A percentile compares a stretch with the other conserved stretches of the same genome.
These are phyloP conservation scores for Amanita jacksonii DNA, from an alignment of 768 basidiomycete species.

Conservation along the genomic window DNA sequence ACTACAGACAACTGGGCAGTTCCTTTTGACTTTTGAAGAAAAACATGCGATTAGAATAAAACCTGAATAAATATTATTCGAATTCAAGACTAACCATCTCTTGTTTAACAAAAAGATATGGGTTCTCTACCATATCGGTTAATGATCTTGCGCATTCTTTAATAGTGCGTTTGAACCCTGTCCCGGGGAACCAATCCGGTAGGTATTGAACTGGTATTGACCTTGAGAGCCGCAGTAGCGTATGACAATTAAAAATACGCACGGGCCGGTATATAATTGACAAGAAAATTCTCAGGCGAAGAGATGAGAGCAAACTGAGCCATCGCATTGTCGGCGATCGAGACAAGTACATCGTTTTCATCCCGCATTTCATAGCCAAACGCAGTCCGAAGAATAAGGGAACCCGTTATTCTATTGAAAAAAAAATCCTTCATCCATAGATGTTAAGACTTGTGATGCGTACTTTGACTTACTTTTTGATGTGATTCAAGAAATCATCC, in stretches of 20 bases:
- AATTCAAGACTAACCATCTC: slow-evolving; percentile 18
- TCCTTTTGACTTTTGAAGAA: slow-evolving; percentile 11
- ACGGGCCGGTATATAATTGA: slow-evolving; percentile 18
- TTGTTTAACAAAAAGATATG: slow-evolving; percentile 23
- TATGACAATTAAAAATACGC: too few relatives aligned
- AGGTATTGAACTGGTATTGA: slow-evolving; percentile 35
- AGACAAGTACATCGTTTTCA: slow-evolving; percentile 23
- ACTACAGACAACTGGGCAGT: slow-evolving; percentile 26
- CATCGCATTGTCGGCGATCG: slow-evolving; percentile 17
- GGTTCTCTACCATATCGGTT: slow-evolving; percentile 24
- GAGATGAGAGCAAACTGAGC: slow-evolving; percentile 15
- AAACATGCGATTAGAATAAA: too few relatives aligned
- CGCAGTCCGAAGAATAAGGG: slow-evolving; percentile 19
- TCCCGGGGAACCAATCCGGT: slow-evolving; percentile 38
- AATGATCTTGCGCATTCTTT: slow-evolving; percentile 24
- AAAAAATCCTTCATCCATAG: background rate
- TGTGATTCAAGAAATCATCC: slow-evolving; percentile 21
- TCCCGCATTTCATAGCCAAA: slow-evolving; percentile 22
- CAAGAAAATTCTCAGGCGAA: slow-evolving; percentile 20
- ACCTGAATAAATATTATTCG: too few relatives aligned
- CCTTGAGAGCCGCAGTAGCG: too few relatives aligned
- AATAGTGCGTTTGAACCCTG: slow-evolving; percentile 33
- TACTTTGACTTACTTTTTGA: slow-evolving; percentile 24
- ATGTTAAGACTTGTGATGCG: background rate
- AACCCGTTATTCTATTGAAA: slow-evolving; percentile 4